Conservation (phyloP, 2,329 filamentous ascomycete species). For the Penicillium vulpinum region DNA sequence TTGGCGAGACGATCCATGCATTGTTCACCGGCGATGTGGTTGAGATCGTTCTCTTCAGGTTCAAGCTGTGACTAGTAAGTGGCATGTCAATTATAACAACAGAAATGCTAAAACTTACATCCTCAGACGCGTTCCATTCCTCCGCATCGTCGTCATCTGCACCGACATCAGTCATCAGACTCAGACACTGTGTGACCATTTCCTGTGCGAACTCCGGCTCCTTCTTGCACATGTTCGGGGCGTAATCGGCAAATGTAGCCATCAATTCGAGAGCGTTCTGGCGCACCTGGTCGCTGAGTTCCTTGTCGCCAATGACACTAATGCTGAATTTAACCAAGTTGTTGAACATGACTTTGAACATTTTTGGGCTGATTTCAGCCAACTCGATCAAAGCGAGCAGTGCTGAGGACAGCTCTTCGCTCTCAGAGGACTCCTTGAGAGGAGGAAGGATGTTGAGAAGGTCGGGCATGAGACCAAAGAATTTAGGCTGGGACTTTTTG, state of each 20-base stretch:
- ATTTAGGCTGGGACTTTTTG: constrained; percentile 87
- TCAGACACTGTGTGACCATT: constrained; percentile 98
- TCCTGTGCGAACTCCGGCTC: constrained; percentile 87
- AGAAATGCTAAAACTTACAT: constrained; percentile 57
- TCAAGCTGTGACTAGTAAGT: constrained; percentile 64
- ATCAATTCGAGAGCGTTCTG: constrained; percentile 96
- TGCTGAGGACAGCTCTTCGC: constrained; percentile 85
- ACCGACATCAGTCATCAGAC: constrained; percentile 95
- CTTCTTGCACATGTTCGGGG: constrained; percentile 91
- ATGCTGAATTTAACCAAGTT: constrained; percentile 91
- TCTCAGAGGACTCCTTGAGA: constrained; percentile 87
- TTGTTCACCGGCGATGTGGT: constrained; percentile 96
- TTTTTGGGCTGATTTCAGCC: constrained; percentile 90
- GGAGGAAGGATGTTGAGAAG: constrained; percentile 93
- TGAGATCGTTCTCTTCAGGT: constrained; percentile 91
- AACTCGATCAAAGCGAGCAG: constrained; percentile 90
- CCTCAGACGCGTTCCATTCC: constrained; percentile 91
- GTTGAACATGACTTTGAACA: constrained; percentile 95
- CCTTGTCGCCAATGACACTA: constrained; percentile 93
- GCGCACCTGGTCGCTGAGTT: constrained; percentile 81
- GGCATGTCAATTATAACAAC: constrained; percentile 17
- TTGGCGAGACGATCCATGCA: constrained; percentile 97
- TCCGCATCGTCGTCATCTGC: constrained; percentile 90
- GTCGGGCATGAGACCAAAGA: constrained; percentile 81
- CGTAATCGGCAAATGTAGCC: constrained; percentile 96